Base-by-base conservation (phyloP, 2,329 filamentous ascomycete genomes). In the Hymenoscyphus fructigenus region DNA sequence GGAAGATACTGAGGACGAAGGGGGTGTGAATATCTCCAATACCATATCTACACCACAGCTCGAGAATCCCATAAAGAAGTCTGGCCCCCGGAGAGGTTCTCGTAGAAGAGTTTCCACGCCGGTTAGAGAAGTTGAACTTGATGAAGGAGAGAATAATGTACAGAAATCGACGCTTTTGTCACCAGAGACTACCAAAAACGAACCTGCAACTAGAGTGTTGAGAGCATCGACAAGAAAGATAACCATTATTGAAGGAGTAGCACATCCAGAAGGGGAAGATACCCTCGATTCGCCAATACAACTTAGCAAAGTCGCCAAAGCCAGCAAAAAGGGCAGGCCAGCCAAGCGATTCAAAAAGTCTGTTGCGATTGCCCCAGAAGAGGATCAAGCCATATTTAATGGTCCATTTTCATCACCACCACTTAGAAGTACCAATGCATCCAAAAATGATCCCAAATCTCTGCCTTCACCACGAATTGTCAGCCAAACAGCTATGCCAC, bases 331-430 rank as follows among this genome's bases (percentile, higher is more conserved):
- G 12, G 20, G 9, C 20, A 53, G 47, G 26, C 20, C 20, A 23
- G 10, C 47, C 47, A 53, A 53, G 23, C 12, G 14, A 26, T 12
- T 10, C 23, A 53, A 23, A 23, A 23, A 10, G 14, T 14, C 47
- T 53, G 10, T 23, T 53, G 47, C 12, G 7, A 20, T 26, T 23
- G 20, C 47, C 47, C 20, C 47, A 53, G 50, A 58, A 17, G 34
- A 63, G 23, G 50, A 56, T 1, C 28, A 44, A 44, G 57, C 55
- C 60, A 69, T 70, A 41, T 73, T 67, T 20, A 67, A 72, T 66
- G 63, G 68, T 9, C 66, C 68, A n/a, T 63, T 60, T 63, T 71
- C 70, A 15, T 67, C 66, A 6, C 57, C 65, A 44, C 50, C 50
- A 23, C 5, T 10, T 10, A 56, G 28, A 34, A n/a, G 6, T 29